These are phyloP conservation scores for Cokeromyces recurvatus DNA, from an alignment of 371 early-diverging fungal species.

Conservation along the genomic window DNA sequence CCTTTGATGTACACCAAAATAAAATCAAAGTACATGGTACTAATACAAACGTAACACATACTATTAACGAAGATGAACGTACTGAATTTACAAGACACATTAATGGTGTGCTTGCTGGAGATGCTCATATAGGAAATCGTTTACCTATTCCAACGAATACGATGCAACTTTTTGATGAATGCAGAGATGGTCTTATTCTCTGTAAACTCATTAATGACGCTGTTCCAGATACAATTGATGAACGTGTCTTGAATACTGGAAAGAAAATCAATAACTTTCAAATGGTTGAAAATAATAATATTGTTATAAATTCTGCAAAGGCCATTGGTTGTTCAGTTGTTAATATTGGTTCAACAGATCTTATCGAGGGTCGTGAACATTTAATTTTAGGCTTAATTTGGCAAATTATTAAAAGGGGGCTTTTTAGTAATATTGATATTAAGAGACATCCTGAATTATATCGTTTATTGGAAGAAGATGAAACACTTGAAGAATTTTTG, in stretches of 20 bases:
- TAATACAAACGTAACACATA: slow-evolving; percentile 79
- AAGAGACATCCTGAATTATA: slow-evolving; percentile 93
- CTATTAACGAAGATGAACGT: slow-evolving; percentile 93
- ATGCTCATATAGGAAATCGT: slow-evolving; percentile 70
- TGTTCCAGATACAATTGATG: slow-evolving; percentile 90
- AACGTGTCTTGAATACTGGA: slow-evolving; percentile 84
- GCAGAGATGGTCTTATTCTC: slow-evolving; percentile 86
- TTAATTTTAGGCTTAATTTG: slow-evolving; percentile 90
- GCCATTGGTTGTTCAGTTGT: slow-evolving; percentile 92
- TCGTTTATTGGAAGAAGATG: slow-evolving; percentile 83
- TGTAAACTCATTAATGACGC: slow-evolving; percentile 94
- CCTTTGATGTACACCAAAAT: slow-evolving; percentile 52
- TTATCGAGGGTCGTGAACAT: slow-evolving; percentile 89
- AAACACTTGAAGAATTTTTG: slow-evolving; percentile 82
- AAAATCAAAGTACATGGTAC: slow-evolving; percentile 81
- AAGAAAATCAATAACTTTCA: slow-evolving; percentile 81
- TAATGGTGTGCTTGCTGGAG: slow-evolving; percentile 74
- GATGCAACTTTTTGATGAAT: slow-evolving; percentile 91
- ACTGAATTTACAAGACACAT: slow-evolving; percentile 89
- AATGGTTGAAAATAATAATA: slow-evolving; percentile 93
- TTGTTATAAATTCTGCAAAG: slow-evolving; percentile 93
- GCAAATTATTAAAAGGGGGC: slow-evolving; percentile 94
- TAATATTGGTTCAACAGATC: slow-evolving; percentile 90
- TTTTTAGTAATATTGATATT: slow-evolving; percentile 88
- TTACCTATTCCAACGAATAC: slow-evolving; percentile 82